Evolutionary conservation across 345 rosid species (phyloP), one percentile per base, ranked within the genome.

Genomic region (Salix udensis): DNA sequence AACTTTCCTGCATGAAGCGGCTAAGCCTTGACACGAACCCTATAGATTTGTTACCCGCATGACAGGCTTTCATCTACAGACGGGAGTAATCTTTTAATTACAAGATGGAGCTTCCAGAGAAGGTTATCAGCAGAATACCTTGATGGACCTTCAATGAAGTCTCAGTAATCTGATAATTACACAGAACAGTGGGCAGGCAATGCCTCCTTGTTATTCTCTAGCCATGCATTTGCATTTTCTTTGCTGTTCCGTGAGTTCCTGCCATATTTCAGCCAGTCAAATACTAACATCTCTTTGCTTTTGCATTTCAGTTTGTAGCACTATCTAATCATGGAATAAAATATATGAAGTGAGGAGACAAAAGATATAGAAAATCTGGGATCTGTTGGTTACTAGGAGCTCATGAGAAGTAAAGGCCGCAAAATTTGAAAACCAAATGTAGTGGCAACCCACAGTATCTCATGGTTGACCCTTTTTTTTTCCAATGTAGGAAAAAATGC

Each of bases 231-330:
- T 88, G 90, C 97, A 93, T 73, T 80, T 85, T 84, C 76, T 87
- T 80, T 88, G 91, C 74, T 84, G 91, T 83, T 91, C 96, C 0
- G 91, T 82, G 71, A 93, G 89, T 68, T 93, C 97, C 97, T 93
- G 80, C 84, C 23, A 77, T 77, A 37, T 65, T 74, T 37, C 73
- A 68, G 42, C 42, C 65, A 71, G 69, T 70, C 71, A 77, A 50
- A 64, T 36, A 65, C 21, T 40, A 70, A 26, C 1, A 15, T 11
- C n/a, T 36, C 55, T 70, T n/a, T 34, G 37, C 7, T 46, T 74
- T n/a, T 28, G 31, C 70, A 58, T 65, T 74, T 30, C 13, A 67
- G 21, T 66, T 36, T 24, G 62, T n/a, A 58, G 24, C 28, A 10
- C 18, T 52, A 5, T 46, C 19, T 74, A 18, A 9, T 6, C 52